Percentiles rank a stretch among this genome's conserved stretches.
Evolutionary conservation across 805 yeast species (phyloP).

Genomic region (Yarrowia sp.): DNA sequence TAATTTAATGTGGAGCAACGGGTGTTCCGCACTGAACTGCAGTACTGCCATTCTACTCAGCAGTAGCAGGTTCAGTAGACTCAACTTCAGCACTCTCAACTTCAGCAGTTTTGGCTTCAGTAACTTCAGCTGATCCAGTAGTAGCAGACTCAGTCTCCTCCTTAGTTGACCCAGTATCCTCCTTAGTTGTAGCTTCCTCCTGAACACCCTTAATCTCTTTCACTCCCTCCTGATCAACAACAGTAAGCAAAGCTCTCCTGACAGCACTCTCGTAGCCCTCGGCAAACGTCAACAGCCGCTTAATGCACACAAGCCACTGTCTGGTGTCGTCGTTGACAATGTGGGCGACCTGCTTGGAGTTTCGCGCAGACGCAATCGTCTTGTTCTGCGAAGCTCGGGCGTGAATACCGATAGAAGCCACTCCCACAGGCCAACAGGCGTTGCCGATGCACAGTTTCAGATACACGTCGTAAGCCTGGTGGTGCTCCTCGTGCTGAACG

Average conservation of each 20-base stretch:
- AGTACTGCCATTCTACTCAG: too few relatives aligned
- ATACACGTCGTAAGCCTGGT: conserved; percentile 63
- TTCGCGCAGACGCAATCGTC: conserved; percentile 45
- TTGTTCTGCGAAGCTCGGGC: conserved; percentile 62
- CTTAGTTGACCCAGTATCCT: background rate
- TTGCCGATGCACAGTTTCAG: conserved; percentile 78
- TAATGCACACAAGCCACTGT: conserved; percentile 71
- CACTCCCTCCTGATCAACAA: background rate
- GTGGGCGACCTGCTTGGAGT: conserved; percentile 48
- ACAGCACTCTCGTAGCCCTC: conserved; percentile 35
- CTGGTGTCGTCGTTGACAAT: conserved; percentile 81
- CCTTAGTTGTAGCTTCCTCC: background rate
- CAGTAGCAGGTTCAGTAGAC: too few relatives aligned
- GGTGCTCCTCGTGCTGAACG: conserved; percentile 53
- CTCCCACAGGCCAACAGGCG: conserved; percentile 92
- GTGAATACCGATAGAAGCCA: conserved; percentile 75
- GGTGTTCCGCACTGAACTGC: too few relatives aligned
- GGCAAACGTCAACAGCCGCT: conserved; percentile 63
- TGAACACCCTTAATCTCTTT: background rate
- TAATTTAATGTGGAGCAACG: too few relatives aligned
- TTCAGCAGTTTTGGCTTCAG: background rate
- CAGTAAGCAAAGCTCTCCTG: background rate
- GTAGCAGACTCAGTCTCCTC: too few relatives aligned
- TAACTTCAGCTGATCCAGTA: background rate
- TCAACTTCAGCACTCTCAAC: too few relatives aligned